Evolutionary conservation across 176 grass and related monocot species (phyloP), one percentile per base, ranked within the genome.

Genomic region (Microstegium vimineum): DNA sequence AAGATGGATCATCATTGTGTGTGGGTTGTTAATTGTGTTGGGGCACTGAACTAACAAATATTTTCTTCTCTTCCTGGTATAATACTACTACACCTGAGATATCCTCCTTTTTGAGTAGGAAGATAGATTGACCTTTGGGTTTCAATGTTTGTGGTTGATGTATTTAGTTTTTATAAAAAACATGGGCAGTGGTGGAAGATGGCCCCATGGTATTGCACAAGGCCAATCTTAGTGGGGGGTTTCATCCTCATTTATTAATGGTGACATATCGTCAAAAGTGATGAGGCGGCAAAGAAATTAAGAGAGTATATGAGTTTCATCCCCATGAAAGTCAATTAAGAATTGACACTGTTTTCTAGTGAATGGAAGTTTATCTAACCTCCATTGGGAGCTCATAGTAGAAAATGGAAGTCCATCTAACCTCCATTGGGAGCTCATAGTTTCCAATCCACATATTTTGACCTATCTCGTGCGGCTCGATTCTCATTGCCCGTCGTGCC

Each of bases 1-100:
- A 97, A 97, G 87, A 97, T 97, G 94, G 94, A 97, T 81, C 94
- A 97, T 83, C 94, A 97, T 80, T 97, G 94, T 83, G 94, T 97
- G 26, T 97, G 94, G 94, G 94, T 97, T 49, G 92, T 97, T 75
- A 97, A 94, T 73, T 97, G 94, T 87, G 94, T 97, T 43, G 94
- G 94, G 76, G 94, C 92, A 2, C 85, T 90, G 51, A 97, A 97
- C 86, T 97, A 97, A n/a, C 54, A 97, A 97, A 82, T 97, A 85
- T 43, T 97, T 97, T 87, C 94, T 97, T 77, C 94, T 97, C 35
- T 97, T 97, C 71, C 78, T 97, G 94, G 94, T 94, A 94, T 33
- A 57, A 6, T 83, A 43, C 77, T 85, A 56, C 69, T 74, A 54
- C 70, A 25, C 31, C 33, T 90, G 76, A 69, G 20, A 75, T 75